A percentile compares a stretch with the other conserved stretches of the same genome.
These are phyloP conservation scores for Colletotrichum magnum DNA, from an alignment of 2,329 filamentous ascomycete species.

Conservation along the genomic window DNA sequence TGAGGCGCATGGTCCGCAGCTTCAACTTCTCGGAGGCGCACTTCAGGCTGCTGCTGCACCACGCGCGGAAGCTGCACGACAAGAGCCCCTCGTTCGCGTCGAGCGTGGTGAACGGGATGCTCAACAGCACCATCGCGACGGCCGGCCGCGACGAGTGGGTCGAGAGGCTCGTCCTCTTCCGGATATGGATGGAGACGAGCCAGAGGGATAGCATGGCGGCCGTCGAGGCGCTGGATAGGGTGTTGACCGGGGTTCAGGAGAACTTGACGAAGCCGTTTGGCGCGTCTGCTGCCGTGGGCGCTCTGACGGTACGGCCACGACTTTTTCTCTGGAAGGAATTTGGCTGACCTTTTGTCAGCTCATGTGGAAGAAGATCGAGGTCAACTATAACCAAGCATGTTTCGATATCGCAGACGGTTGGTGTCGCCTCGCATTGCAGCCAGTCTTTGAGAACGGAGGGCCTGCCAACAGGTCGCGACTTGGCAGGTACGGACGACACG, in stretches of 20 bases:
- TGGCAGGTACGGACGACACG: conserved; percentile 63
- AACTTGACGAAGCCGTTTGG: conserved; percentile 64
- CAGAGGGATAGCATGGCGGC: conserved; percentile 52
- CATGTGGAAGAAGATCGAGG: conserved; percentile 85
- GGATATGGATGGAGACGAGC: conserved; percentile 75
- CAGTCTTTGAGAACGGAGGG: conserved; percentile 76
- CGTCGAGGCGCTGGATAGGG: conserved; percentile 44
- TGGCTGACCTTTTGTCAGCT: conserved; percentile 64
- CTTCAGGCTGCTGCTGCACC: conserved; percentile 76
- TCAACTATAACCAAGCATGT: conserved; percentile 65
- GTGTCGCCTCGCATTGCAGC: conserved; percentile 79
- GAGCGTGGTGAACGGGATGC: conserved; percentile 73
- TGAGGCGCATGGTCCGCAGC: conserved; percentile 73
- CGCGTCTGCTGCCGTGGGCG: conserved; percentile 74
- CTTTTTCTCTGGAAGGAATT: not conserved
- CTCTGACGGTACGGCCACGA: conserved; percentile 71
- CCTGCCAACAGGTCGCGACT: conserved; percentile 78
- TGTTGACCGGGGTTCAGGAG: conserved; percentile 55
- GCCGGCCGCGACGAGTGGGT: conserved; percentile 70
- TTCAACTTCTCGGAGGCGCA: conserved; percentile 73
- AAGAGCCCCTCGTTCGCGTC: conserved; percentile 65
- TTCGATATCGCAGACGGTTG: conserved; percentile 74
- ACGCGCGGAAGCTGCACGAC: conserved; percentile 75
- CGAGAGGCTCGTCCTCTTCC: conserved; percentile 77
- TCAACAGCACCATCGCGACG: conserved; percentile 68